A percentile compares a stretch with the other conserved stretches of the same genome.
Conservation (phyloP, 139 green algal genomes). For the Eudorina sp. region DNA sequence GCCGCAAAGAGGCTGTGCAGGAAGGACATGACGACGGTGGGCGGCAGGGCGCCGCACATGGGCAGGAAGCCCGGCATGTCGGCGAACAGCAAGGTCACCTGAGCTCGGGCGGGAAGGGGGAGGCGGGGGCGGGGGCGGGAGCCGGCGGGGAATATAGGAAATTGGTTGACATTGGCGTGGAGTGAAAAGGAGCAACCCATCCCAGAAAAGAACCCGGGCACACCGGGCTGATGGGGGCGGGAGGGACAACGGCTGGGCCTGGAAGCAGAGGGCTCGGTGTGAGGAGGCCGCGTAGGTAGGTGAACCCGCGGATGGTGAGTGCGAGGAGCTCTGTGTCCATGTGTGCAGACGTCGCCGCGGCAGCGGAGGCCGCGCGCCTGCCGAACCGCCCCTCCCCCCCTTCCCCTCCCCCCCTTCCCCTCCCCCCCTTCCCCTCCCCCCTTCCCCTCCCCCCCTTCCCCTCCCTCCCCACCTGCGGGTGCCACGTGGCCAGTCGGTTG, state of each 20-base stretch:
- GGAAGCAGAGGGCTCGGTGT: no score
- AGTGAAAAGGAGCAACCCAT: no score
- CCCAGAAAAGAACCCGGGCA: no score
- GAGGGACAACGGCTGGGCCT: background rate
- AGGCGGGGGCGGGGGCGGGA: background rate
- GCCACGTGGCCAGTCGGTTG: conserved; percentile 31
- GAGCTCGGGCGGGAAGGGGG: background rate
- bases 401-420: no score
- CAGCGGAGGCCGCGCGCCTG: no score
- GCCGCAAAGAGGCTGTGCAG: conserved; percentile 13
- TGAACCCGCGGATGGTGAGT: no score
- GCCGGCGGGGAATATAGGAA: no score
- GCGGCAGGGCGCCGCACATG: conserved; percentile 10
- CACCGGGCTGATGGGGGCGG: no score
- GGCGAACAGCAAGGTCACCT: conserved; percentile 32
- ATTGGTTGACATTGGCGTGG: no score
- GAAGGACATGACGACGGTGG: conserved; percentile 10
- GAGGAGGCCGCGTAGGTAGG: background rate
- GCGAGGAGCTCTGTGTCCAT: no score
- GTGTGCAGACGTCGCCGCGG: no score
- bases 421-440: background rate
- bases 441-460: background rate
- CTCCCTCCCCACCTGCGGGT: background rate
- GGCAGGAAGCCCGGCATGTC: conserved; percentile 23
- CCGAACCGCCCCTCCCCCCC: no score